Base-by-base conservation (phyloP, 805 yeast genomes). In the Kockiozyma suomiensis region DNA sequence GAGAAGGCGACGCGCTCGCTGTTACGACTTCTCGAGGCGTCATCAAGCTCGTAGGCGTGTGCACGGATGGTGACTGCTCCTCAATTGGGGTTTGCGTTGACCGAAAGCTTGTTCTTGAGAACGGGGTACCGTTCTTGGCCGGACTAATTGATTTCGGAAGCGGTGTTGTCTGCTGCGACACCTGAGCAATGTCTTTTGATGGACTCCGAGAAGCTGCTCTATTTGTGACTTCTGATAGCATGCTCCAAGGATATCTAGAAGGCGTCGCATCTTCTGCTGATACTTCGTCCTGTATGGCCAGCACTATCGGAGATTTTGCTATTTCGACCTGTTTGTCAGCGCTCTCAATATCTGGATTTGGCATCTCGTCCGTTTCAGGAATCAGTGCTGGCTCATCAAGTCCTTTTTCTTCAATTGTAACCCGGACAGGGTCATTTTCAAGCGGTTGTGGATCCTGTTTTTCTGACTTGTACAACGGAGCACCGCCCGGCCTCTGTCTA, bases 221-320 rank as follows among this genome's bases (percentile, higher is more conserved):
- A 35, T 54, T 54, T 7, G 57, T 54, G 49, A 54, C 38, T 38
- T 54, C 57, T n/a, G 50, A 12, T 19, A 54, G 42, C 57, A 46
- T 54, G 21, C 47, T 45, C 57, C 57, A 54, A 23, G 57, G 51
- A 37, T 46, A 54, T 17, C 45, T 35, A 8, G 57, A 26, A 26
- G 57, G 41, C 10, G 46, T 17, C 12, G 38, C 46, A 25, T 45
- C 35, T 19, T 28, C 37, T 10, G 46, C 15, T 15, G 43, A 21
- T 46, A 4, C 37, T 41, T 15, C 26, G 6, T 2, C 17, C 32
- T 25, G 54, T 8, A 21, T 15, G 12, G 12, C 12, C 8, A 21
- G 42, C 19, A n/a, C 42, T 2, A 17, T 10, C 13, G 42, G n/a
- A 2, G 42, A 10, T n/a, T 4, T 10, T n/a, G 21, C 2, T 15